Base-by-base conservation (phyloP, 2,329 filamentous ascomycete genomes). In the Hirsutella minnesotensis region DNA sequence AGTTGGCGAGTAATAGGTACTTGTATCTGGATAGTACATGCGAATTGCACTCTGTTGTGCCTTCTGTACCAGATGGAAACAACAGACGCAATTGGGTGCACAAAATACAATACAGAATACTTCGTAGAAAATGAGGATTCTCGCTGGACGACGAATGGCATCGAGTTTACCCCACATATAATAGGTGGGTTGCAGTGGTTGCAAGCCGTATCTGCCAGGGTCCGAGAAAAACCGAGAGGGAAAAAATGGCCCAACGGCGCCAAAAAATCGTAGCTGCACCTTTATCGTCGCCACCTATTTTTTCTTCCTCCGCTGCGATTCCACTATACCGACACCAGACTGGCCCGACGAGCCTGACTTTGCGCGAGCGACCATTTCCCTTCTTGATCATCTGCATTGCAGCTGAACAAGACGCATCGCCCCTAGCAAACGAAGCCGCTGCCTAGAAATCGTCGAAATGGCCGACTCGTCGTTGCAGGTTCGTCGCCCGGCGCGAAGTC, bases 401-500 rank as follows among this genome's bases (percentile, higher is more conserved):
- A 9, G 18, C 18, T 12, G 16, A 10, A 37, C 42, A 16, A 5
- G 33, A 33, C 29, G 43, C 35, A 20, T 39, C 22, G 18, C 15
- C 20, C 21, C 2, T n/a, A 2, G 15, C 16, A 15, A 34, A 9
- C 31, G 31, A 3, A 15, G 31, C 13, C n/a, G 15, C 33, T 5
- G 19, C 29, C 37, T 35, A 10, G 4, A 15, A 15, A 10, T 37
- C 24, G 41, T 29, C 22, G 30, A 27, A 27, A 70, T 70, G 67
- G 61, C 60, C 49, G 66, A 70, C 42, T 59, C 64, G 44, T 64
- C 66, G 50, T 57, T 71, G 51, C 66, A 70, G 65, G 68, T 70
- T 60, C 52, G 66, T 68, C 51, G 16, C 38, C 21, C 9, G 24
- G 7, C 7, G 24, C 24, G 7, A 12, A 12, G 12, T 27, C 12